Base-by-base conservation (phyloP, 805 yeast species). In the Candida lessepsii region DNA sequence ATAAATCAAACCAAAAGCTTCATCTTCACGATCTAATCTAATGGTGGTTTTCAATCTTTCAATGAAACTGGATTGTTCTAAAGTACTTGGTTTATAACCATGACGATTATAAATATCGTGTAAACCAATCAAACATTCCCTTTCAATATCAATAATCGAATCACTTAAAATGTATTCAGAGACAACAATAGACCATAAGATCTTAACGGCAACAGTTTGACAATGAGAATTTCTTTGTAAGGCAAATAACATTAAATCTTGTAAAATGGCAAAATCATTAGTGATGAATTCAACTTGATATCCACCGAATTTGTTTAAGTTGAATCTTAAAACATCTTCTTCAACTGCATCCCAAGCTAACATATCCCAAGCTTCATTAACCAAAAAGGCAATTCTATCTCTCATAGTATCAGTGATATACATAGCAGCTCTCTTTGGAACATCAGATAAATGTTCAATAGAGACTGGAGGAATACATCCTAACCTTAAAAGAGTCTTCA, bases 131-230 rank as follows among this genome's bases (percentile, higher is more conserved):
- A 83, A 69, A 50, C 83, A 73, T 49, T 79, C 87, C 45, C 71
- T 74, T 52, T 81, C 87, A 39, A 84, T 66, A 34, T 77, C 84
- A 43, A 74, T 61, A 27, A 83, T 61, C 36, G 73, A 71, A 43
- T 77, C 84, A 52, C 76, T 77, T 37, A 75, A 65, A 32, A 76
- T 62, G 63, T 80, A 73, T 58, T 84, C 90, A 6, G 82, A 69
- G n/a, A 83, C 78, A 52, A 83, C 69, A 41, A 83, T 72, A 1
- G 86, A 70, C 88, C 90, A 85, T 29, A 87, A 56, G 15, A 86
- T 70, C 49, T 78, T 74, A 21, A 77, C 82, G 47, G 90, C 82
- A 18, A 79, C 75, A 21, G 65, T 61, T 50, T 80, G 81, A 52
- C 89, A 80, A 19, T 64, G 65, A 4, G 73, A 59, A 56, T 84